These are phyloP conservation scores for Cucurbita pepo DNA, from an alignment of 306 rosid species.

Conservation along the genomic window DNA sequence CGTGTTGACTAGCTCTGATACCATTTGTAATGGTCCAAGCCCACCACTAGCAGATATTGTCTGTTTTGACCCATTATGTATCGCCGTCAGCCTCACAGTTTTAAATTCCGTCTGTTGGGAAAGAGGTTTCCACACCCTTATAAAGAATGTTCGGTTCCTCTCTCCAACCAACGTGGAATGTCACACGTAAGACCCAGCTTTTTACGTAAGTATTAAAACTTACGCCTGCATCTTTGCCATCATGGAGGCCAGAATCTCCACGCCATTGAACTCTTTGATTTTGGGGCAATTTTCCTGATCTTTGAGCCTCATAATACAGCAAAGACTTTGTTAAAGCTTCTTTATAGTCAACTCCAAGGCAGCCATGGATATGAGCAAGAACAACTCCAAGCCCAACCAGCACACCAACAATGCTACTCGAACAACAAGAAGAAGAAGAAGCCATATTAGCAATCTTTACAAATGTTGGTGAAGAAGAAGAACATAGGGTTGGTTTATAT, in stretches of 20 bases:
- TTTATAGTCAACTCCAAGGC: neutral
- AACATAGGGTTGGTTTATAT: neutral
- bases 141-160: too few relatives aligned
- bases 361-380: neutral
- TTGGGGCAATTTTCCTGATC: constrained; percentile 36
- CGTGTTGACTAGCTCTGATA: too few relatives aligned
- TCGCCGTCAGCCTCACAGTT: too few relatives aligned
- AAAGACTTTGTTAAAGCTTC: constrained; percentile 3
- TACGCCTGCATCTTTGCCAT: constrained; percentile 34
- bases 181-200: too few relatives aligned
- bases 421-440: neutral
- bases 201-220: neutral
- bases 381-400: neutral
- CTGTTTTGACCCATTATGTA: too few relatives aligned
- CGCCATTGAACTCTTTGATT: constrained; percentile 42
- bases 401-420: neutral
- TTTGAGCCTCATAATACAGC: constrained; percentile 6
- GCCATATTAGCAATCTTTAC: neutral
- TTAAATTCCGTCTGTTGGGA: too few relatives aligned
- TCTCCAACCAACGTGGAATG: too few relatives aligned
- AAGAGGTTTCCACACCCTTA: too few relatives aligned
- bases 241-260: constrained; percentile 40
- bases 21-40: too few relatives aligned
- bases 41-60: too few relatives aligned
- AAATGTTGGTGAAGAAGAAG: neutral